Evolutionary conservation across 352 stramenopile genomes (phyloP).

Genomic region (Phytophthora vignae): DNA sequence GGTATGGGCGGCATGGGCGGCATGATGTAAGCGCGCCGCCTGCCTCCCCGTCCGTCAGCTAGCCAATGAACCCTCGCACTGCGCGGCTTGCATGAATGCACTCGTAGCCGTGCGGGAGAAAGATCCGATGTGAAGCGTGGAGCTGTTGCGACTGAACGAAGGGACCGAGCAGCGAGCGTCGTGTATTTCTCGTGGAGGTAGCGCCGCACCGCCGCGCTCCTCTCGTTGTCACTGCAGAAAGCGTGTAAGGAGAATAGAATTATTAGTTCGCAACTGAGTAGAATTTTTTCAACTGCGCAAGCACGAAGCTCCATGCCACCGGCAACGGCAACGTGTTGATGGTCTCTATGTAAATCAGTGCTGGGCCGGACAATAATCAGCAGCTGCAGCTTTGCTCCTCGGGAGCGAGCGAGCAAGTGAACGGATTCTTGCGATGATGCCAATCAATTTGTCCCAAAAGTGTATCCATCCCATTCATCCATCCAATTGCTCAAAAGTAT

Average conservation of each 20-base stretch:
- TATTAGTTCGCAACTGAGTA: constrained; percentile 40
- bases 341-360: neutral
- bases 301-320: neutral
- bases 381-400: neutral
- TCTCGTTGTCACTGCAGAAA: constrained; percentile 35
- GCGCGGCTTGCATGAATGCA: neutral
- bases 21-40: constrained; percentile 70
- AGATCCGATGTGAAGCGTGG: constrained; percentile 33
- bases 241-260: constrained; percentile 49
- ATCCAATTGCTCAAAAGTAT: neutral
- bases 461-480: neutral
- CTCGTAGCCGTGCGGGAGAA: constrained; percentile 10
- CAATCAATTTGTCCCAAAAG: neutral
- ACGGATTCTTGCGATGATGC: neutral
- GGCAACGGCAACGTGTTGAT: neutral
- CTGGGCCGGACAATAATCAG: neutral
- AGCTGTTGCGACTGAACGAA: constrained; percentile 47
- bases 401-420: too few species aligned
- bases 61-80: constrained; percentile 26
- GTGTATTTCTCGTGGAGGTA: constrained; percentile 8
- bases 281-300: neutral
- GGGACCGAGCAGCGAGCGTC: constrained; percentile 18
- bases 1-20: constrained; percentile 89
- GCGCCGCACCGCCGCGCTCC: neutral
- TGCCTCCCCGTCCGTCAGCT: constrained; percentile 5